phyloP scores from a whole-genome alignment of 2,329 filamentous ascomycete genomes.

The Pyricularia grisea region DNA sequence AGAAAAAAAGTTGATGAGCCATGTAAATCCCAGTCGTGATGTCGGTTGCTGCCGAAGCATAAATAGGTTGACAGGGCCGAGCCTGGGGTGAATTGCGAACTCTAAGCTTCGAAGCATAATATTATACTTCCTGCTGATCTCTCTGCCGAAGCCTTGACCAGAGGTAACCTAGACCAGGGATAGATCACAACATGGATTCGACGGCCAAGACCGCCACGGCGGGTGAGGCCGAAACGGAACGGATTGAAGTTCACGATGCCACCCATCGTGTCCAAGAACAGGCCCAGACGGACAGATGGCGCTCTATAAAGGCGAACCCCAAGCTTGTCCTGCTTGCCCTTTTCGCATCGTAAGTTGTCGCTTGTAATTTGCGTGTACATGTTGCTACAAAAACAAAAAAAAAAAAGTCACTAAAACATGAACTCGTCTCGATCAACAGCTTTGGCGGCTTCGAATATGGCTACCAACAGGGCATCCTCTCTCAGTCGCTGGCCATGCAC shows the following conservation, averaged over 20 bases:
- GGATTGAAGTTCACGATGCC: not conserved
- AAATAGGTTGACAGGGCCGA: not conserved
- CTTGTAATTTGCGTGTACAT: not conserved
- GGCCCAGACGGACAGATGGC: conserved; percentile 12
- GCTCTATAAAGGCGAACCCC: conserved; percentile 22
- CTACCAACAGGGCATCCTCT: conserved; percentile 45
- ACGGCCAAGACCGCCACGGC: not conserved
- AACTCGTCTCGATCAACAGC: conserved; percentile 14
- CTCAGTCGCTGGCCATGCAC: conserved; percentile 43
- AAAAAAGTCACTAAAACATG: not conserved
- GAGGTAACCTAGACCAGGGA: not conserved
- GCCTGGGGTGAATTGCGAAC: not conserved
- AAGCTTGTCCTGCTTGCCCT: conserved; percentile 28
- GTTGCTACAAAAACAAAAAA: not conserved
- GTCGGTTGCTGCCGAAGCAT: not conserved
- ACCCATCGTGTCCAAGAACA: not conserved
- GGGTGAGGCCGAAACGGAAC: not conserved
- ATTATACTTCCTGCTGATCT: not conserved
- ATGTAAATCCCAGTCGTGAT: not conserved
- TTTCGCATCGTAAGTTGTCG: conserved; percentile 26
- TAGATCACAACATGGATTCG: not conserved
- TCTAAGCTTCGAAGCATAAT: not conserved
- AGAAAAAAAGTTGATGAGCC: not conserved
- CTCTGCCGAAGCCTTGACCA: not conserved
- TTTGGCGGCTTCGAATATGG: conserved; percentile 42